phyloP scores from a whole-genome alignment of 148 eudicot species.

The Rhododendron simsii region DNA sequence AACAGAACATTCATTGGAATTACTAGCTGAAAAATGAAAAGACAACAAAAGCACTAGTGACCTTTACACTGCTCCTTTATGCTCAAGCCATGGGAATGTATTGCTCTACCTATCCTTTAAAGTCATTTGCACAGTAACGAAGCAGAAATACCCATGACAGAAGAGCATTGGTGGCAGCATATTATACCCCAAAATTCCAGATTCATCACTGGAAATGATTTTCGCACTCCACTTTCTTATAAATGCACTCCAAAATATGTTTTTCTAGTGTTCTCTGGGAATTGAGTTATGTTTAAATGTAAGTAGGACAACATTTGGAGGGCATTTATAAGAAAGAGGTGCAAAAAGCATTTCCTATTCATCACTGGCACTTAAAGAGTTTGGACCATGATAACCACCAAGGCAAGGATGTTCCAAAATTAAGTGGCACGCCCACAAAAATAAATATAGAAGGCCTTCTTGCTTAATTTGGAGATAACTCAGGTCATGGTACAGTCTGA shows the following conservation, averaged over 20 bases:
- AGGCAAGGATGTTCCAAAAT: not conserved
- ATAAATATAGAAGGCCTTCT: not conserved
- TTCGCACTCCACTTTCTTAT: too few relatives aligned
- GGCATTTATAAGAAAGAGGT: too few relatives aligned
- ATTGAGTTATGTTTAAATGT: too few relatives aligned
- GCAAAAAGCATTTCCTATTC: not conserved
- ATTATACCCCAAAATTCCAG: not conserved
- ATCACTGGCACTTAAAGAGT: not conserved
- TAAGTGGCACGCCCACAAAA: not conserved
- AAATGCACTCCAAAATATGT: too few relatives aligned
- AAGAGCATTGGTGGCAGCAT: not conserved
- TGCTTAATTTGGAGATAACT: not conserved
- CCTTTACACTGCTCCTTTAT: conserved; percentile 1
- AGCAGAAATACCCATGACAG: not conserved
- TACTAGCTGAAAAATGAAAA: not conserved
- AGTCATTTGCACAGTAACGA: not conserved
- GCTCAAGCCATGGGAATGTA: not conserved
- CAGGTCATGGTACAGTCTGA: not conserved
- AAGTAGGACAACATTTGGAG: too few relatives aligned
- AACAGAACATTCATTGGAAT: not conserved
- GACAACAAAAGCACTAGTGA: not conserved
- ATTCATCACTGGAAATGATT: too few relatives aligned
- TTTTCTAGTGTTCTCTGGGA: too few relatives aligned
- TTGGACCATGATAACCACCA: not conserved
- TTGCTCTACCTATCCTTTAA: not conserved